phyloP scores from a whole-genome alignment of 257 asterid genomes.

The Solanum pimpinellifolium region DNA sequence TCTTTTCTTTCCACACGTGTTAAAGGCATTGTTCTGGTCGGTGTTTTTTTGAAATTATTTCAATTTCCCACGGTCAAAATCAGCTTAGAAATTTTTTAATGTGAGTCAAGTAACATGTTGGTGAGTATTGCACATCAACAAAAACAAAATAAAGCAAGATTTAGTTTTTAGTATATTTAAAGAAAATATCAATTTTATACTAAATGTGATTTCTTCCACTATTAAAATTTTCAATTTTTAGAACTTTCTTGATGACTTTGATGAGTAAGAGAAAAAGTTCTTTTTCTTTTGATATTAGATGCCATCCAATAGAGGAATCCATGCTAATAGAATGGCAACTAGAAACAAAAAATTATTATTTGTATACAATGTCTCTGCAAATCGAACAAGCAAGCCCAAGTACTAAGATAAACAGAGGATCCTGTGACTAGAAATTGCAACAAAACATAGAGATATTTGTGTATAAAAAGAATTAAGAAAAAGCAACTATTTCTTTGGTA shows the following conservation, averaged over 20 bases:
- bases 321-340: neutral
- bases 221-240: too few relatives aligned
- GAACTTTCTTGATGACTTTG: neutral
- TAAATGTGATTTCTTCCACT: neutral
- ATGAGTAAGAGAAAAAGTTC: neutral
- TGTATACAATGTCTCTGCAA: neutral
- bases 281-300: neutral
- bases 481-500: too few relatives aligned
- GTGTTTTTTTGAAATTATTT: neutral
- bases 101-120: neutral
- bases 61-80: neutral
- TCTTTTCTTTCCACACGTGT: neutral
- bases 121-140: too few relatives aligned
- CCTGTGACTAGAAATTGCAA: neutral
- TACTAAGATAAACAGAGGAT: neutral
- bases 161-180: neutral
- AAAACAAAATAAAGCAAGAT: too few relatives aligned
- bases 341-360: neutral
- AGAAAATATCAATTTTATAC: too few relatives aligned
- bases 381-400: neutral
- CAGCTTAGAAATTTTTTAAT: neutral
- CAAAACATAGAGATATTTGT: neutral
- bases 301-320: neutral
- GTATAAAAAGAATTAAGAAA: neutral
- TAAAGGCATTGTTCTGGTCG: neutral